Evolutionary conservation across 768 basidiomycete species (phyloP).

Genomic region (Mycena vulgaris): DNA sequence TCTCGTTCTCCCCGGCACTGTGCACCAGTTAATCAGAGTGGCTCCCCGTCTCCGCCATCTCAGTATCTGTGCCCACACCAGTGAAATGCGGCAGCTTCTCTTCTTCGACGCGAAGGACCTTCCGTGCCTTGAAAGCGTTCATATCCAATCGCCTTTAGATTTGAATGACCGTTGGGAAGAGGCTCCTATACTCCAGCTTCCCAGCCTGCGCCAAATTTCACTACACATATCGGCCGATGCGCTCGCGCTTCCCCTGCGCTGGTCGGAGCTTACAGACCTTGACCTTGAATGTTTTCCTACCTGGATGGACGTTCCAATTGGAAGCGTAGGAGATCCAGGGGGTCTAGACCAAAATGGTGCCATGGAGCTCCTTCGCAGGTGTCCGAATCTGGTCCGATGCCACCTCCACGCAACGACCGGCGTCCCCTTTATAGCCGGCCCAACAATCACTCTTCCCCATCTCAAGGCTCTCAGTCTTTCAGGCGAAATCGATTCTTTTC

Average conservation of each 20-base stretch:
- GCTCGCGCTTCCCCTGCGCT: not conserved
- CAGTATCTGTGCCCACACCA: too few species aligned
- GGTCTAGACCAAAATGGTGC: not conserved
- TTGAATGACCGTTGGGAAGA: not conserved
- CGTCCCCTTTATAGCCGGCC: not conserved
- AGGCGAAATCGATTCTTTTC: not conserved
- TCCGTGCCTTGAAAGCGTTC: not conserved
- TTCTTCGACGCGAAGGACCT: slow-evolving; percentile 6
- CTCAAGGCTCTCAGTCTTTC: not conserved
- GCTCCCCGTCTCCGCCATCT: too few species aligned
- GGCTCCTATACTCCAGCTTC: not conserved
- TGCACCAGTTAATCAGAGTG: not conserved
- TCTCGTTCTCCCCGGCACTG: not conserved
- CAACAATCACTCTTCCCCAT: not conserved
- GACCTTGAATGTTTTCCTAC: not conserved
- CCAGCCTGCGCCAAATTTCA: not conserved
- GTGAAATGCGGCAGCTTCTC: too few species aligned
- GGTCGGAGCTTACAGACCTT: slow-evolving; percentile 13
- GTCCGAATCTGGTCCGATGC: not conserved
- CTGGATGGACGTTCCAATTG: not conserved
- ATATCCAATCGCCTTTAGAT: not conserved
- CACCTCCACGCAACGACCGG: not conserved
- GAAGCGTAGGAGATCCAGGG: not conserved
- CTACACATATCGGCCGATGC: not conserved
- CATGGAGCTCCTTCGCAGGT: not conserved